Evolutionary conservation across 305 asterid genomes (phyloP).

Genomic region (Withania somnifera): DNA sequence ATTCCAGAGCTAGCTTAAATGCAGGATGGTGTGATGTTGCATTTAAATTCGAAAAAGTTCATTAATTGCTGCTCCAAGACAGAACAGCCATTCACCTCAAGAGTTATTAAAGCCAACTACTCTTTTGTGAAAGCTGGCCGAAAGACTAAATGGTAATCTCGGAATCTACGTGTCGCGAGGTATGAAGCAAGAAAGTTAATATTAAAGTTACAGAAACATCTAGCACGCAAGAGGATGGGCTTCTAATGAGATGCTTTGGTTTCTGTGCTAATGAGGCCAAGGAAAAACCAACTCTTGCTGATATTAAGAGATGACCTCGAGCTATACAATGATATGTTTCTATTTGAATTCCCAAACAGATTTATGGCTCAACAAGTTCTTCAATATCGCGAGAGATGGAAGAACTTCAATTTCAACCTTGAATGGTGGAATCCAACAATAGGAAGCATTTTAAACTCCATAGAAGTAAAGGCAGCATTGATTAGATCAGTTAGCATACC

Average conservation of each 20-base stretch:
- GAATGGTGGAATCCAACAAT: not conserved
- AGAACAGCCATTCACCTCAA: not conserved
- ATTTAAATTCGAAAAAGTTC: too few species aligned
- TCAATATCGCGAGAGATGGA: not conserved
- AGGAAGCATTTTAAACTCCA: too few species aligned
- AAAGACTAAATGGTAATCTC: not conserved
- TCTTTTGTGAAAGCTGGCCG: not conserved
- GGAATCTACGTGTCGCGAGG: not conserved
- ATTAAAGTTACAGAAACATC: not conserved
- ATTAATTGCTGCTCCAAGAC: not conserved
- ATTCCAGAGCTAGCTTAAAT: too few species aligned
- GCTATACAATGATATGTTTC: not conserved
- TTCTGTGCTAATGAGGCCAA: too few species aligned
- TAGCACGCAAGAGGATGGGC: not conserved
- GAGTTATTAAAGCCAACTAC: not conserved
- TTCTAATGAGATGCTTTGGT: not conserved
- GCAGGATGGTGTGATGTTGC: too few species aligned
- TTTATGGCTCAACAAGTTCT: not conserved
- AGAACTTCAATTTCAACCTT: not conserved
- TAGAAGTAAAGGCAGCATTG: too few species aligned
- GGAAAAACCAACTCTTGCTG: too few species aligned
- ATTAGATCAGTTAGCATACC: too few species aligned
- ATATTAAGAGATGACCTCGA: not conserved
- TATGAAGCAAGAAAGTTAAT: not conserved
- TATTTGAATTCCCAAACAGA: too few species aligned